Evolutionary conservation across 2,329 filamentous ascomycete genomes (phyloP).

Genomic region (Ophiocordyceps camponoti-floridani): DNA sequence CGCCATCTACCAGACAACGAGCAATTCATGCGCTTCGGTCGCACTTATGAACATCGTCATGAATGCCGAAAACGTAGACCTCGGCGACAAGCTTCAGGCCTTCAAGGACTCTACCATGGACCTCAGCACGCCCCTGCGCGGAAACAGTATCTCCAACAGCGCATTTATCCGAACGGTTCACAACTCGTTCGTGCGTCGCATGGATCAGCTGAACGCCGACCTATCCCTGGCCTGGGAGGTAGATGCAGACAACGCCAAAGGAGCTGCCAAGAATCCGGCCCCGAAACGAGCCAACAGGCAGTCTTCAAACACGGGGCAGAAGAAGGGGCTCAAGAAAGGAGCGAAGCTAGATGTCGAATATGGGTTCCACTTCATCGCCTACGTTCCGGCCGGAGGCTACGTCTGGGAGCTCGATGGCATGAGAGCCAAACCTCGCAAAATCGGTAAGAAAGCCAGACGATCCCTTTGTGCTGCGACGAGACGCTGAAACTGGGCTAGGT

Average conservation of each 20-base stretch:
- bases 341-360: conserved; percentile 31
- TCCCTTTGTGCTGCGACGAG: not conserved
- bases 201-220: conserved; percentile 60
- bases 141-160: conserved; percentile 57
- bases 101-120: conserved; percentile 58
- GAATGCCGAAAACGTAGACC: conserved; percentile 49
- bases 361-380: conserved; percentile 78
- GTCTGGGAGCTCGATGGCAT: conserved; percentile 87
- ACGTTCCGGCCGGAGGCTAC: conserved; percentile 54
- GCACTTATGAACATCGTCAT: conserved; percentile 87
- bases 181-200: conserved; percentile 69
- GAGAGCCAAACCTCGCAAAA: conserved; percentile 41
- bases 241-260: conserved; percentile 12
- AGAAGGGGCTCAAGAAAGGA: conserved; percentile 16
- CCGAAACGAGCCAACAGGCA: conserved; percentile 14
- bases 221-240: conserved; percentile 43
- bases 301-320: conserved; percentile 16
- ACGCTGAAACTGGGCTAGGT: conserved; percentile 1
- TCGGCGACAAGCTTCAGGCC: conserved; percentile 50
- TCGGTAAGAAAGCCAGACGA: conserved; percentile 10
- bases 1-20: conserved; percentile 38
- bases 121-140: conserved; percentile 56
- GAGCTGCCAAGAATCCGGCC: not conserved
- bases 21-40: conserved; percentile 82
- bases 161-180: conserved; percentile 64